A percentile compares a stretch with the other conserved stretches of the same genome.
Evolutionary conservation across 805 yeast genomes (phyloP).

Genomic region (Kodamaea neixiangensis): DNA sequence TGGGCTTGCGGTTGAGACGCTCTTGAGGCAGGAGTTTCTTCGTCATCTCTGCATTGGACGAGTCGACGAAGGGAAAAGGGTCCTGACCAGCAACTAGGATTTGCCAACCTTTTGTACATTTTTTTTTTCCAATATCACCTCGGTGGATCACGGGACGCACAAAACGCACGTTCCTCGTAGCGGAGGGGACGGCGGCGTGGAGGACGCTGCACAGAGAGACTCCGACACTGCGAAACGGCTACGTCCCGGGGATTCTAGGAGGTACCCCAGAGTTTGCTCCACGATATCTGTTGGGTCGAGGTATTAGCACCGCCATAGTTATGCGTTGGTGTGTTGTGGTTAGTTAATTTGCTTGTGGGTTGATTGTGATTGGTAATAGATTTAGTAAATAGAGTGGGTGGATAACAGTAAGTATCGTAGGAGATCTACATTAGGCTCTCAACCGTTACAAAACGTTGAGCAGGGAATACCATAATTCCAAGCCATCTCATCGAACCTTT

Average conservation of each 20-base stretch:
- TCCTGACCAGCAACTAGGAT: not conserved
- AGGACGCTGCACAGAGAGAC: not conserved
- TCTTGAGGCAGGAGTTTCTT: slow-evolving; percentile 56
- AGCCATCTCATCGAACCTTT: too few relatives aligned
- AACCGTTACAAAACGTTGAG: too few relatives aligned
- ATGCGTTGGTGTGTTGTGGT: too few relatives aligned
- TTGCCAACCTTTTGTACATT: not conserved
- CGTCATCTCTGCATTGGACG: slow-evolving; percentile 51
- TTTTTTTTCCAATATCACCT: not conserved
- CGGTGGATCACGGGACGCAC: slow-evolving; percentile 6
- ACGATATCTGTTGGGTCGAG: not conserved
- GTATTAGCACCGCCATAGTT: too few relatives aligned
- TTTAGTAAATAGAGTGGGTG: too few relatives aligned
- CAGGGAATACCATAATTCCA: too few relatives aligned
- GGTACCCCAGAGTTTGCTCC: slow-evolving; percentile 2
- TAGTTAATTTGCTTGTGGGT: too few relatives aligned
- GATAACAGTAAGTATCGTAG: too few relatives aligned
- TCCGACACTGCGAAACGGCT: not conserved
- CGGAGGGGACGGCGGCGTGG: not conserved
- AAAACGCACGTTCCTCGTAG: not conserved
- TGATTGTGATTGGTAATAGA: too few relatives aligned
- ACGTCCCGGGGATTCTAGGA: slow-evolving; percentile 3
- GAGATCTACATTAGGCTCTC: too few relatives aligned
- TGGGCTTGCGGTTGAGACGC: slow-evolving; percentile 59
- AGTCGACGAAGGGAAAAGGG: not conserved